Evolutionary conservation across 75 land plant species (phyloP).

Genomic region (Ceratopteris richardii): DNA sequence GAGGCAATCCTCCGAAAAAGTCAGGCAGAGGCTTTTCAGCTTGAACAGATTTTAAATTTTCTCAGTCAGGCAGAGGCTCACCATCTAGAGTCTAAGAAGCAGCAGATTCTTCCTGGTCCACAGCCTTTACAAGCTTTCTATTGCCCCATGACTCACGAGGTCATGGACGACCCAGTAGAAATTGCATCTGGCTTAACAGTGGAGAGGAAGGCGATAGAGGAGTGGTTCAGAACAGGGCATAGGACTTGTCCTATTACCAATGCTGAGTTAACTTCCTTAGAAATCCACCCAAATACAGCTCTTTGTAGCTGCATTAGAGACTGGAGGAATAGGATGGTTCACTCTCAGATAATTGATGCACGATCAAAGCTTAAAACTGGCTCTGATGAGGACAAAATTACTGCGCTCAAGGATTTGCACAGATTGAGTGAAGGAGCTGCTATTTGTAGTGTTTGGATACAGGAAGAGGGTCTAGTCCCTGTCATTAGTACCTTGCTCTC

Average conservation of each 20-base stretch:
- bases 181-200: conserved; percentile 59
- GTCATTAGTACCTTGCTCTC: conserved; percentile 31
- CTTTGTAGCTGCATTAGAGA: conserved; percentile 63
- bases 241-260: conserved; percentile 55
- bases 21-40: conserved; percentile 55
- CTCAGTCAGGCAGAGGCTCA: conserved; percentile 34
- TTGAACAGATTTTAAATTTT: conserved; percentile 57
- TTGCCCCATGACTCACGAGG: conserved; percentile 59
- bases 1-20: conserved; percentile 39
- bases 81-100: conserved; percentile 29
- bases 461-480: conserved; percentile 50
- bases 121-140: conserved; percentile 51
- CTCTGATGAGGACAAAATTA: conserved; percentile 32
- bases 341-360: conserved; percentile 33
- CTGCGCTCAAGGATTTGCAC: conserved; percentile 27
- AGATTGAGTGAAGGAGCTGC: conserved; percentile 44
- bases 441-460: conserved; percentile 47
- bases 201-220: conserved; percentile 55
- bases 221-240: conserved; percentile 56
- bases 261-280: conserved; percentile 28
- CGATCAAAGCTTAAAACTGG: conserved; percentile 30
- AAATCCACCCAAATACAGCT: conserved; percentile 49
- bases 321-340: conserved; percentile 60
- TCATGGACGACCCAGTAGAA: conserved; percentile 74
- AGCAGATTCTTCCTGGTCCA: conserved; percentile 15